Conservation (phyloP, 129 eudicot species). For the Scalesia atractyloides region DNA sequence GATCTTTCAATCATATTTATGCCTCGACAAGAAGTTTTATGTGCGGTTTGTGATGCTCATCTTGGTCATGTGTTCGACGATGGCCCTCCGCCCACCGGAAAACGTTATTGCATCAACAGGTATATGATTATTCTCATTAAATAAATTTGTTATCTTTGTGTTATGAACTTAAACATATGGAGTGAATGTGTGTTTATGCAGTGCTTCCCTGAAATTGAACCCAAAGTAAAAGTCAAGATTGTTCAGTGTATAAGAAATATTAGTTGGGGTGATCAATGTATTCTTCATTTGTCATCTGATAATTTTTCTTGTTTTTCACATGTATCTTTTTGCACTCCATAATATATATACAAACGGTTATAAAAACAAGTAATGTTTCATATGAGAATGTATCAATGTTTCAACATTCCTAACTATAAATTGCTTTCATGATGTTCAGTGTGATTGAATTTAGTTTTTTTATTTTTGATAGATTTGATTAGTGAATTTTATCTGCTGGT, state of each 20-base stretch:
- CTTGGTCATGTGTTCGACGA: constrained; percentile 98
- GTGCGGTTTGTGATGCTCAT: constrained; percentile 90
- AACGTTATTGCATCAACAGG: constrained; percentile 93
- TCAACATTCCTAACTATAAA: not conserved
- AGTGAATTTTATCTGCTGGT: no score
- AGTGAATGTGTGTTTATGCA: constrained; percentile 30
- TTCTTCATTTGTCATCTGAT: not conserved
- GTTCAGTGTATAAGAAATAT: not conserved
- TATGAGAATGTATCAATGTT: not conserved
- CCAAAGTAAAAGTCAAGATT: constrained; percentile 43
- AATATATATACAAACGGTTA: not conserved
- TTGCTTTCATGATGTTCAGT: not conserved
- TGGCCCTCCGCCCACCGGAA: constrained; percentile 92
- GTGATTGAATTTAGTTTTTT: no score
- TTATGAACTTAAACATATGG: not conserved
- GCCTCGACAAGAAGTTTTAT: constrained; percentile 93
- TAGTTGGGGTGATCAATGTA: not conserved
- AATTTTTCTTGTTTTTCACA: not conserved
- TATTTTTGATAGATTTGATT: no score
- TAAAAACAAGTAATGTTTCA: not conserved
- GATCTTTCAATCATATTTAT: constrained; percentile 87
- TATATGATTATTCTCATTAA: constrained; percentile 8
- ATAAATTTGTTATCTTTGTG: constrained; percentile 1
- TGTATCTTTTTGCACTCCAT: not conserved
- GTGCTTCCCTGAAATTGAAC: constrained; percentile 76